These are phyloP conservation scores for Ophiostoma sp. DNA, from an alignment of 2,329 filamentous ascomycete genomes.

Conservation along the genomic window DNA sequence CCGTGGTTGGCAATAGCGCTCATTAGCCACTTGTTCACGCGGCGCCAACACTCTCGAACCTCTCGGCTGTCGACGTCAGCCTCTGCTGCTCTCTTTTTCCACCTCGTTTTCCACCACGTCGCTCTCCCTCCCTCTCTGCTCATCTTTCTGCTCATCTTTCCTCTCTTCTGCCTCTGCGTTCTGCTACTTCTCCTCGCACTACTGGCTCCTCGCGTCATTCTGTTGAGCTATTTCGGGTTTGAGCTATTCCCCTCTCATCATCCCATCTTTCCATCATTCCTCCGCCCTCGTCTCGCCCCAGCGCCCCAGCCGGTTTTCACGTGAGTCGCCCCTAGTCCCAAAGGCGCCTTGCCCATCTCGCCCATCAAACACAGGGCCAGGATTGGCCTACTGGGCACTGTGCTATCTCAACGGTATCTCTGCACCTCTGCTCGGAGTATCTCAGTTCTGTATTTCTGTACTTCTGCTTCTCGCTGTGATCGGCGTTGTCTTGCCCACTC, in stretches of 20 bases:
- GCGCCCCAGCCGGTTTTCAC: neutral
- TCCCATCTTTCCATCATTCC: too few species aligned
- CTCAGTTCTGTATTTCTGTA: too few species aligned
- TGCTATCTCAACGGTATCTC: too few species aligned
- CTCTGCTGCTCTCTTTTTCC: neutral
- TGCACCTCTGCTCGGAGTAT: too few species aligned
- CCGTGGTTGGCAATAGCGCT: neutral
- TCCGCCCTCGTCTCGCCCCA: neutral
- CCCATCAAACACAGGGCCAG: too few species aligned
- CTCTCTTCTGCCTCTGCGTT: neutral
- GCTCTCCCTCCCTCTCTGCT: neutral
- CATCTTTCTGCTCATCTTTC: neutral
- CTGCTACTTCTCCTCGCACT: neutral
- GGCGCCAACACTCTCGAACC: neutral
- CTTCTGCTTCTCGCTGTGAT: neutral
- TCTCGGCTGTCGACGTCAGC: neutral
- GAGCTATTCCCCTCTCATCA: neutral
- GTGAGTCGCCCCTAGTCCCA: neutral
- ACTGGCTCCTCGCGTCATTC: slow-evolving; percentile 4
- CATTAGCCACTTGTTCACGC: neutral
- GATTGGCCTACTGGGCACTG: too few species aligned
- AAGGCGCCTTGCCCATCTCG: too few species aligned
- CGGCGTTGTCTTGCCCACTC: slow-evolving; percentile 10
- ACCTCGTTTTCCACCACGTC: neutral
- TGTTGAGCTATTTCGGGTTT: neutral